Base-by-base conservation (phyloP, 208 protist genomes). In the Leishmania tarentolae region DNA sequence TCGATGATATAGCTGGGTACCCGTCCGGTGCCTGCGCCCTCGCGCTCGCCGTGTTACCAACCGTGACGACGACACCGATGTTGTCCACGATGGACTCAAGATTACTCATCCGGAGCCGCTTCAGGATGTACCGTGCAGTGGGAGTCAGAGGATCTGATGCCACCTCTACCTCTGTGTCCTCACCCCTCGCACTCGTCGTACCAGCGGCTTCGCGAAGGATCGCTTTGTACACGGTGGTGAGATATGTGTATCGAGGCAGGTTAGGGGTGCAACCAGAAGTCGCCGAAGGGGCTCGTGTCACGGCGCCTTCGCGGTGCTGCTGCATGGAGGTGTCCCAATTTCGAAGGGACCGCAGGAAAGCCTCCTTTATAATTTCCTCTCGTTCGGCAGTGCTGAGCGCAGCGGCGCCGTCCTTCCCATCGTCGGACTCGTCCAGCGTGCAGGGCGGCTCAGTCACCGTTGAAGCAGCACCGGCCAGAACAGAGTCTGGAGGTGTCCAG, bases 51-150 rank as follows among this genome's bases (percentile, higher is more conserved):
- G 66, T 53, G 35, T 46, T 31, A 17, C 76, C 81, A 3, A 85
- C 46, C 5, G 56, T 68, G 53, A 85, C 76, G 9, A 47, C 47
- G 53, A 82, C 35, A 6, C 70, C 84, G 76, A 46, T 82, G 78
- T 57, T 72, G 31, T 77, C 69, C 37, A 75, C 75, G 76, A 81
- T 78, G 46, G 75, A 66, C 66, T 76, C 52, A 47, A 76, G 80
- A 46, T 50, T 83, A 24, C 82, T 68, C 40, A 69, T 66, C 52
- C 53, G n/a, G 24, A 82, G 72, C 9, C 19, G 13, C 56, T 69
- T 46, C 69, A 83, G 63, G 21, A 37, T 42, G 31, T 76, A 75
- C 24, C 35, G 47, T 15, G 59, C 71, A 13, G 57, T 3, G 42
- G 74, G 13, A 9, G 57, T 72, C 44, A 70, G 44, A 1, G 44